phyloP scores from a whole-genome alignment of 371 early-diverging fungal species.

The Ordospora colligata region DNA sequence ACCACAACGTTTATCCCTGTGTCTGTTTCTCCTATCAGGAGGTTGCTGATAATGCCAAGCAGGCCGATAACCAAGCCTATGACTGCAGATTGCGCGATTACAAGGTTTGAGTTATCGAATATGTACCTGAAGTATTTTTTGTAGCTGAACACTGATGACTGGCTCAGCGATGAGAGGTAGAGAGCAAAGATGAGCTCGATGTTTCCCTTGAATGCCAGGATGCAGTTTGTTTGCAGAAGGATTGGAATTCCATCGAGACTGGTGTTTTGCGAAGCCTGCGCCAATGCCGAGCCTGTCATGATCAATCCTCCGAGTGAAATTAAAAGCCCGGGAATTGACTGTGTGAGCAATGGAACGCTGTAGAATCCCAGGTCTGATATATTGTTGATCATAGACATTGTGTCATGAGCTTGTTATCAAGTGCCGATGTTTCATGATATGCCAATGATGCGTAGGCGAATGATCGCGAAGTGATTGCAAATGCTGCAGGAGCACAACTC shows the following conservation, averaged over 20 bases:
- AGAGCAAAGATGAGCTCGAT: constrained; percentile 59
- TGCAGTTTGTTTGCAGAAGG: constrained; percentile 57
- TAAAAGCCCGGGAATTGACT: constrained; percentile 50
- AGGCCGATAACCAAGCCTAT: constrained; percentile 56
- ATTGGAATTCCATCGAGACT: constrained; percentile 43
- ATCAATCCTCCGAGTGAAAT: constrained; percentile 57
- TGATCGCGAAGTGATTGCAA: too few relatives aligned
- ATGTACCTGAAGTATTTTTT: constrained; percentile 44
- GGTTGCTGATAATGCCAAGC: constrained; percentile 23
- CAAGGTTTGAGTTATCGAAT: constrained; percentile 53
- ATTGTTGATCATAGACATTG: neutral
- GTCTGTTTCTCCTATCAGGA: constrained; percentile 18
- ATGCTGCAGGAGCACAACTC: too few relatives aligned
- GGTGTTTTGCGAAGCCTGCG: constrained; percentile 1
- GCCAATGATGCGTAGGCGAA: too few relatives aligned
- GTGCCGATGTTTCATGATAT: neutral
- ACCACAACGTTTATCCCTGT: neutral
- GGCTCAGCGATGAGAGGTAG: constrained; percentile 41
- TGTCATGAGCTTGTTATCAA: neutral
- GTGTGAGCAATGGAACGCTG: constrained; percentile 14
- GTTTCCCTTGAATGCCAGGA: constrained; percentile 61
- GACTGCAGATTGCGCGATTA: constrained; percentile 48
- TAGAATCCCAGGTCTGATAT: neutral
- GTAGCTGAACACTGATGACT: neutral
- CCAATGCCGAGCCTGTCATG: constrained; percentile 42